A percentile compares a stretch with the other conserved stretches of the same genome.
These are phyloP conservation scores for Paxillus rubicundulus DNA, from an alignment of 768 basidiomycete genomes.

Conservation along the genomic window DNA sequence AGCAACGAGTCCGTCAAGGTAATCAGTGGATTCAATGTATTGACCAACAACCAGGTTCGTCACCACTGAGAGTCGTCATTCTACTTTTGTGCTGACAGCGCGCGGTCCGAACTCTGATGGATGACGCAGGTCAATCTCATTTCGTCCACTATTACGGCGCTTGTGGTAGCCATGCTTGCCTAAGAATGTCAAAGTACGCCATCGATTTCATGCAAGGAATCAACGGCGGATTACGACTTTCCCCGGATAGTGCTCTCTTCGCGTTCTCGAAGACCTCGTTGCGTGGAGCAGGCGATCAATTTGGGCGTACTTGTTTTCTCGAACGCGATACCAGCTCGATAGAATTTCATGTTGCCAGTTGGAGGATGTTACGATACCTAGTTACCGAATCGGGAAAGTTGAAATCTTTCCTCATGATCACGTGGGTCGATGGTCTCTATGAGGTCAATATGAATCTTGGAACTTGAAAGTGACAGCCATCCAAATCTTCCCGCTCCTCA, in stretches of 20 bases:
- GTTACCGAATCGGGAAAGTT: conserved; percentile 23
- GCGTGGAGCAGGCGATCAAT: background rate
- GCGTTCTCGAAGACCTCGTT: background rate
- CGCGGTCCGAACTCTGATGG: background rate
- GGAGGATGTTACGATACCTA: conserved; percentile 1
- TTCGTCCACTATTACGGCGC: conserved; percentile 39
- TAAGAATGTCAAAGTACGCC: conserved; percentile 9
- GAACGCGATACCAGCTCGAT: background rate
- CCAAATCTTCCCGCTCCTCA: background rate
- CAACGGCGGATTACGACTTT: background rate
- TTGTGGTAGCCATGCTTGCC: conserved; percentile 35
- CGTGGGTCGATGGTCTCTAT: conserved; percentile 12
- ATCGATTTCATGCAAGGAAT: background rate
- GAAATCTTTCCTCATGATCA: conserved; percentile 14
- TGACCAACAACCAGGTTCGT: conserved; percentile 83
- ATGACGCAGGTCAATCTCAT: conserved; percentile 41
- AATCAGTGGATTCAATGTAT: conserved; percentile 60
- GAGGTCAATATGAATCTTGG: conserved; percentile 2
- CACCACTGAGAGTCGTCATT: background rate
- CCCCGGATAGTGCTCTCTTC: background rate
- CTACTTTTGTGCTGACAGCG: background rate
- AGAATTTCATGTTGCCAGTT: background rate
- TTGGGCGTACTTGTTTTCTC: background rate
- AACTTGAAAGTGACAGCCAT: background rate
- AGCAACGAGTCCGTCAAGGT: conserved; percentile 50